phyloP scores from a whole-genome alignment of 805 yeast genomes.

The Isabelozyma gotoi region DNA sequence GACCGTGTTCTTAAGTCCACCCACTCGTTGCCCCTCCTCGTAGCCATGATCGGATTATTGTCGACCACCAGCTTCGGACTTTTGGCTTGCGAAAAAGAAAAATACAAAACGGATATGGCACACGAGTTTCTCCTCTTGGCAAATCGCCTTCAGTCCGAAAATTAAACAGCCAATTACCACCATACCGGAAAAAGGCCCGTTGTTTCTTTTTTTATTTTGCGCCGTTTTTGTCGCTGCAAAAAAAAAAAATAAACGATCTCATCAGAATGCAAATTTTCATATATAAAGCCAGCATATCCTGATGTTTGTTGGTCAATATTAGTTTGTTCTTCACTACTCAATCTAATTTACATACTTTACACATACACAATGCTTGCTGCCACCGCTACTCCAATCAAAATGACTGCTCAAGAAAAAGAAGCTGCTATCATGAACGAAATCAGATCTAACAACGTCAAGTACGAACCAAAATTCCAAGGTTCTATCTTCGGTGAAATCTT shows the following conservation, averaged over 20 bases:
- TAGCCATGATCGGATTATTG: neutral
- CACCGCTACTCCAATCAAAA: constrained; percentile 9
- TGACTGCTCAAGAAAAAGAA: constrained; percentile 45
- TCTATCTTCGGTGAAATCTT: constrained; percentile 42
- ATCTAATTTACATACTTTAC: no score
- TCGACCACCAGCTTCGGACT: no score
- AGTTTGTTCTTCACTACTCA: neutral
- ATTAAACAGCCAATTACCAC: neutral
- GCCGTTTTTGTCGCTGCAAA: no score
- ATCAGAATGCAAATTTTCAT: neutral
- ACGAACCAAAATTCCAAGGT: constrained; percentile 40
- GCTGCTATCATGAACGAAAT: constrained; percentile 46
- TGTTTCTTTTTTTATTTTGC: neutral
- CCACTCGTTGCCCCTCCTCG: neutral
- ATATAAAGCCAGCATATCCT: neutral
- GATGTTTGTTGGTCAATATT: neutral
- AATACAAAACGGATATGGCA: neutral
- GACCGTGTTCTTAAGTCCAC: neutral
- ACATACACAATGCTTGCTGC: neutral
- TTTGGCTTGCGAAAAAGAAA: neutral
- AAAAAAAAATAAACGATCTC: neutral
- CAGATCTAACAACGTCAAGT: constrained; percentile 32
- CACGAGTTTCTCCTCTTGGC: neutral
- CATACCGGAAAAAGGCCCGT: no score
- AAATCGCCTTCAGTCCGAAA: neutral